Conservation (phyloP, 148 eudicot genomes). For the Polygonum aviculare region DNA sequence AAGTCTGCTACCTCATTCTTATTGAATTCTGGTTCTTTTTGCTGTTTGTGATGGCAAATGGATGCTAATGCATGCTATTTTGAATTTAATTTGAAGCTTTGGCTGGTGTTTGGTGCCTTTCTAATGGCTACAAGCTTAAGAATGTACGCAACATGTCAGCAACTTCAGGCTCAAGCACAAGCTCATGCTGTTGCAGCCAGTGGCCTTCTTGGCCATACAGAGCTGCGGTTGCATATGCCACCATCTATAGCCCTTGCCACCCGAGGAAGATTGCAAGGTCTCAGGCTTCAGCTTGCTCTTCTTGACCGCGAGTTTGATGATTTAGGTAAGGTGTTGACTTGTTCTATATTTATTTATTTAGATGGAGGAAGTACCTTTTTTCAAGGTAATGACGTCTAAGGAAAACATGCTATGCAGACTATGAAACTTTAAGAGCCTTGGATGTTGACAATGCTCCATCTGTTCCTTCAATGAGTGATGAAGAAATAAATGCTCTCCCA, state of each 20-base stretch:
- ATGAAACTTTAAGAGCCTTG: slow-evolving; percentile 81
- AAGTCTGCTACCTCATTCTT: slow-evolving; percentile 10
- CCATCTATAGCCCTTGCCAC: slow-evolving; percentile 85
- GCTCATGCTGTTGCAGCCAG: slow-evolving; percentile 96
- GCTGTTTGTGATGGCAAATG: not conserved
- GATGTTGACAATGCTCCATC: slow-evolving; percentile 73
- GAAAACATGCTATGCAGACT: slow-evolving; percentile 37
- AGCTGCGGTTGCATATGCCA: slow-evolving; percentile 82
- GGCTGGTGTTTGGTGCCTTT: slow-evolving; percentile 94
- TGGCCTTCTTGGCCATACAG: slow-evolving; percentile 91
- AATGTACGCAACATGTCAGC: slow-evolving; percentile 97
- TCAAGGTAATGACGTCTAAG: not conserved
- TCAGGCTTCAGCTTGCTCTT: slow-evolving; percentile 94
- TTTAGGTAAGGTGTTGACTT: slow-evolving; percentile 37
- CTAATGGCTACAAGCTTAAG: slow-evolving; percentile 83
- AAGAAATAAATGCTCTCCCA: slow-evolving; percentile 85
- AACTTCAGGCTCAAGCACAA: slow-evolving; percentile 97
- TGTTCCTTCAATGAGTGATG: slow-evolving; percentile 77
- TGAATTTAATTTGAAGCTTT: slow-evolving; percentile 41
- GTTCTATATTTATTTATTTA: not conserved
- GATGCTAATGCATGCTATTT: slow-evolving; percentile 8
- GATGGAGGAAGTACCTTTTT: not conserved
- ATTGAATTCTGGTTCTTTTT: slow-evolving; percentile 4
- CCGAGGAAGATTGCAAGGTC: slow-evolving; percentile 85
- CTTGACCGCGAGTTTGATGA: slow-evolving; percentile 95